Conservation (phyloP, 75 land plant genomes). For the Cunninghamia lanceolata region DNA sequence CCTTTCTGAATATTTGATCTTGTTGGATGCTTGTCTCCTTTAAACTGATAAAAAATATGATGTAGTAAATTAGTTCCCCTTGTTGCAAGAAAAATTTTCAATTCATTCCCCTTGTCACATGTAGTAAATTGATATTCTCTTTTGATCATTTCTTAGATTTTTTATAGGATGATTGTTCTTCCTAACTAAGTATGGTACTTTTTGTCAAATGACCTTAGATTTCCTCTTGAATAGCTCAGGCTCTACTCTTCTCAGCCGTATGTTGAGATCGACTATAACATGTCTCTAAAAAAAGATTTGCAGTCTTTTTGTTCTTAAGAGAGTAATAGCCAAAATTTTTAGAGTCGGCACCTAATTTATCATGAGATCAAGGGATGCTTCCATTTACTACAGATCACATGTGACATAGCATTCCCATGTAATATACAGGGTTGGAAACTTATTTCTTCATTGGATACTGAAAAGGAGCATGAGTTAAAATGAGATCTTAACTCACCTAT, state of each 20-base stretch:
- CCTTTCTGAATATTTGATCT: background rate
- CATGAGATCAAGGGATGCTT: background rate
- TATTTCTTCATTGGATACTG: background rate
- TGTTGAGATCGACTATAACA: too few species aligned
- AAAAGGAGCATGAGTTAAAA: background rate
- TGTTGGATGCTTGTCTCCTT: background rate
- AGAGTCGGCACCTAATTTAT: background rate
- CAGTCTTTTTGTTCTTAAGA: background rate
- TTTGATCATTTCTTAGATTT: background rate
- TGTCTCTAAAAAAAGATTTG: background rate
- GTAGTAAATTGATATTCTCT: background rate
- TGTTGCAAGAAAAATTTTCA: background rate
- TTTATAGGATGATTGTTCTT: background rate
- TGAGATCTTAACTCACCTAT: background rate
- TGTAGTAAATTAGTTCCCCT: background rate
- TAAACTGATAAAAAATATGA: background rate
- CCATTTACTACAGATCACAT: background rate
- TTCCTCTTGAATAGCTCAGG: background rate
- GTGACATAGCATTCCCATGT: background rate
- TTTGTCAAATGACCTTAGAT: background rate
- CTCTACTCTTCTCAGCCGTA: background rate
- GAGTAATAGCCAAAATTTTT: background rate
- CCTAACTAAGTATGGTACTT: background rate
- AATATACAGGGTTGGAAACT: background rate
- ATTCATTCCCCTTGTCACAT: background rate